Conservation (phyloP, 2,329 filamentous ascomycete species). For the Pseudocercospora fijiensis region DNA sequence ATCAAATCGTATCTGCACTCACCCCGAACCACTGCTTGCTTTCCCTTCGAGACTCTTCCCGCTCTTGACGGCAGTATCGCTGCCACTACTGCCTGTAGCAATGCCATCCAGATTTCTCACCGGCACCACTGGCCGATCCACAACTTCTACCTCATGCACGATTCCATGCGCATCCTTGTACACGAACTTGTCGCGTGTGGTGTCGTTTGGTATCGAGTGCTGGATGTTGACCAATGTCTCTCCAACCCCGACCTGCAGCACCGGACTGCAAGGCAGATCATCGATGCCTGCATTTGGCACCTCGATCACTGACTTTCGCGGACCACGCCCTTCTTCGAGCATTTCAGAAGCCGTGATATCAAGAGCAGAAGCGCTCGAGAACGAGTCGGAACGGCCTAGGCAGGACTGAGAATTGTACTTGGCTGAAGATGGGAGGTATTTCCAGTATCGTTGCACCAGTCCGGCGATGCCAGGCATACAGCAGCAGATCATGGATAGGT, state of each 20-base stretch:
- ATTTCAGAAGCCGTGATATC: background rate
- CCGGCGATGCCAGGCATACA: constrained; percentile 13
- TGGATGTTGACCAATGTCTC: constrained; percentile 7
- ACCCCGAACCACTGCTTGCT: background rate
- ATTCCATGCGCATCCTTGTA: constrained; percentile 12
- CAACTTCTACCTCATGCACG: constrained; percentile 17
- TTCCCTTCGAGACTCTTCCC: background rate
- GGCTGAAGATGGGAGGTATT: background rate
- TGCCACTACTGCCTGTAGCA: background rate
- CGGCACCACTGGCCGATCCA: constrained; percentile 7
- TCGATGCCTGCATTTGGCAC: constrained; percentile 2
- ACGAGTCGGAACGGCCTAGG: background rate
- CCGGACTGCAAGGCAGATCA: background rate
- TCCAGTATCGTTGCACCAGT: background rate
- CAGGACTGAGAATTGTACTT: background rate
- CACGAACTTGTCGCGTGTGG: constrained; percentile 12
- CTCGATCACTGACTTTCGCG: background rate
- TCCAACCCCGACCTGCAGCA: constrained; percentile 7
- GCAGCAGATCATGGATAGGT: constrained; percentile 16
- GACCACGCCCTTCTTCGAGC: background rate
- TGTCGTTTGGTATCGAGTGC: constrained; percentile 9
- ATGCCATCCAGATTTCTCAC: background rate
- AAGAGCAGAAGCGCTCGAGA: background rate
- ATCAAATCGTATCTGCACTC: background rate
- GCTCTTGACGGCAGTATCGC: background rate